phyloP scores from a whole-genome alignment of 129 eudicot genomes.

The Rutidosis leptorrhynchoides region DNA sequence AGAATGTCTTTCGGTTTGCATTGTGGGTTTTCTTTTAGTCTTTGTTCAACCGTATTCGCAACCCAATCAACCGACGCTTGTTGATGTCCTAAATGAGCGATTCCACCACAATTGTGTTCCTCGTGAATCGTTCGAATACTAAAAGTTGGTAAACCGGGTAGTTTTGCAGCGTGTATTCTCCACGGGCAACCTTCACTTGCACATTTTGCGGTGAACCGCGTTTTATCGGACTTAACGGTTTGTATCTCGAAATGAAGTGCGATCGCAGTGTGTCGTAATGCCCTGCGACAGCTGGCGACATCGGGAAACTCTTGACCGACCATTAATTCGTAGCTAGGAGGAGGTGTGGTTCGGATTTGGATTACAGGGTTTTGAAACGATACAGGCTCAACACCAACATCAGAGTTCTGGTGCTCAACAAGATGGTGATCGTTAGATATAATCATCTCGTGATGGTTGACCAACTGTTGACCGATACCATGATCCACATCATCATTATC shows the following conservation, averaged over 20 bases:
- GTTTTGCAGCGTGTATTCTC: slow-evolving; percentile 87
- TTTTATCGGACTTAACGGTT: slow-evolving; percentile 77
- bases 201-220: slow-evolving; percentile 88
- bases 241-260: slow-evolving; percentile 82
- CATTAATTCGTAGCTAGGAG: slow-evolving; percentile 51
- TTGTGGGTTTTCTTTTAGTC: slow-evolving; percentile 71
- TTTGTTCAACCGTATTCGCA: slow-evolving; percentile 71
- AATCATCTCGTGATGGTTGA: slow-evolving; percentile 41
- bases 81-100: slow-evolving; percentile 81
- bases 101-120: slow-evolving; percentile 70
- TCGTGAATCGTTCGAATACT: slow-evolving; percentile 67
- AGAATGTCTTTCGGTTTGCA: slow-evolving; percentile 85
- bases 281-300: slow-evolving; percentile 79
- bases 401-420: slow-evolving; percentile 39
- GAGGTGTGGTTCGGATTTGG: slow-evolving; percentile 51
- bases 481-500: slow-evolving; percentile 20
- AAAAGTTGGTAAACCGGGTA: slow-evolving; percentile 79
- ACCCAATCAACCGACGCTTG: slow-evolving; percentile 94
- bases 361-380: slow-evolving; percentile 42
- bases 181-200: slow-evolving; percentile 86
- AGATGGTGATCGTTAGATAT: slow-evolving; percentile 40
- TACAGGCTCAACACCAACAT: slow-evolving; percentile 28
- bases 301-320: slow-evolving; percentile 84
- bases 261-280: slow-evolving; percentile 65
- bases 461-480: slow-evolving; percentile 41